These are phyloP conservation scores for Boletus subluridellus DNA, from an alignment of 1,284 basidiomycete genomes.

Conservation along the genomic window DNA sequence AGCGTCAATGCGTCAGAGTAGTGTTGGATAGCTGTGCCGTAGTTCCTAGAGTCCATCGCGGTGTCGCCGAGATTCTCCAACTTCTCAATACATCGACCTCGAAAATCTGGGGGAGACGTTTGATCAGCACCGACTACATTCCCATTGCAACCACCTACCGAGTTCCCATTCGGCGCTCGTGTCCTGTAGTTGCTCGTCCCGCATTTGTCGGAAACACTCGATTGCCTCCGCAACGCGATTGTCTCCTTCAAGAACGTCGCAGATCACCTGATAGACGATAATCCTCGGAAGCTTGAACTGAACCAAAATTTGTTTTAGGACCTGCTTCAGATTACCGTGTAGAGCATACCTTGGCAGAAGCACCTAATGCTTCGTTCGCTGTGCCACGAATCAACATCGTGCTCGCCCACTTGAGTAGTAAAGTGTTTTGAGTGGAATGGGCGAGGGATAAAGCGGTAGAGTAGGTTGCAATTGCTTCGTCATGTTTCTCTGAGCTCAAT, in stretches of 20 bases:
- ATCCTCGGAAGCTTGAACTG: slow-evolving; percentile 9
- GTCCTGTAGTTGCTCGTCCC: neutral
- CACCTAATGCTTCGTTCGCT: neutral
- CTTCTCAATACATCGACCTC: neutral
- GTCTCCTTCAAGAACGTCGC: slow-evolving; percentile 1
- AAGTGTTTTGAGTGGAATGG: neutral
- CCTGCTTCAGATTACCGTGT: neutral
- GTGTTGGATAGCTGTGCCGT: neutral
- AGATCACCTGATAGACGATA: neutral
- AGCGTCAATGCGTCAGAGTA: slow-evolving; percentile 1
- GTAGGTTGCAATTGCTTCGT: slow-evolving; percentile 6
- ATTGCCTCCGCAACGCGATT: neutral
- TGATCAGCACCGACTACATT: fast-evolving
- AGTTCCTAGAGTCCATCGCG: neutral
- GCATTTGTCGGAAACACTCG: slow-evolving; percentile 3
- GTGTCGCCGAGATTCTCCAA: slow-evolving; percentile 2
- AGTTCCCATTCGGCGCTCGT: neutral
- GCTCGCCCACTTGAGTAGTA: slow-evolving; percentile 10
- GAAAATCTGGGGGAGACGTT: neutral
- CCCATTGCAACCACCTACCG: neutral
- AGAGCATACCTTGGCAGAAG: slow-evolving; percentile 1
- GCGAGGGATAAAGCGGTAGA: slow-evolving; percentile 1
- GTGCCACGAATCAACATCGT: neutral
- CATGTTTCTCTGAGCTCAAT: neutral
- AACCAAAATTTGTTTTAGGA: neutral